Conservation (phyloP, 352 stramenopile genomes). For the Globisporangium alternatum region DNA sequence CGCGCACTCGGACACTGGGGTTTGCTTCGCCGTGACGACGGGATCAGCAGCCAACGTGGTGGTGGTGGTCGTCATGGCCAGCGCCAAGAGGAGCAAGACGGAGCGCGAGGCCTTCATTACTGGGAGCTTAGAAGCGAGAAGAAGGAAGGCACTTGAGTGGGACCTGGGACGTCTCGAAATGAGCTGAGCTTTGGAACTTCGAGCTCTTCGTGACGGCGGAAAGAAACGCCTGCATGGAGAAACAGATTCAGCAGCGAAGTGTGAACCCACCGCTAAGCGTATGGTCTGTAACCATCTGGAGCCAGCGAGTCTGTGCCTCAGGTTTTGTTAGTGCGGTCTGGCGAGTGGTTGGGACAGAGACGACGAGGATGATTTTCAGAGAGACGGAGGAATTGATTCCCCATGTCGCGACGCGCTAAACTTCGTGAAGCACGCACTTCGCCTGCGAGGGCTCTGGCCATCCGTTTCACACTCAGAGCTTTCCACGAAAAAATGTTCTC, state of each 20-base stretch:
- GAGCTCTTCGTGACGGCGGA: neutral
- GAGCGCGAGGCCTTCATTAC: neutral
- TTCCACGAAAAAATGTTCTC: too few relatives aligned
- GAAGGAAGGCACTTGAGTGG: neutral
- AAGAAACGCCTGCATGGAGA: neutral
- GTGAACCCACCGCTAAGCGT: too few relatives aligned
- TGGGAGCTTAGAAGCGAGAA: neutral
- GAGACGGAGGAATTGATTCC: neutral
- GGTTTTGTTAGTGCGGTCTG: neutral
- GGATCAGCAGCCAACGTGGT: neutral
- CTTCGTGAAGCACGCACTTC: too few relatives aligned
- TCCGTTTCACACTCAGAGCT: too few relatives aligned
- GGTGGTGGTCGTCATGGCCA: neutral
- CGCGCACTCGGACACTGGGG: constrained; percentile 1
- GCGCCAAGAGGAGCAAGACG: neutral
- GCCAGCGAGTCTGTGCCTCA: neutral
- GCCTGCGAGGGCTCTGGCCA: too few relatives aligned
- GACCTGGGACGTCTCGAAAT: neutral
- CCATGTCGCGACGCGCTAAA: too few relatives aligned
- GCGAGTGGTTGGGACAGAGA: neutral
- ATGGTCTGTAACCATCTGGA: neutral
- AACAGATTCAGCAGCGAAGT: neutral
- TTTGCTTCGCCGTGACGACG: neutral
- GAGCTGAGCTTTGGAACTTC: neutral
- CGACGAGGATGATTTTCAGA: neutral